Evolutionary conservation across 441 rosid genomes (phyloP), one percentile per base, ranked within the genome.

Genomic region (Arabidopsis lyrata): DNA sequence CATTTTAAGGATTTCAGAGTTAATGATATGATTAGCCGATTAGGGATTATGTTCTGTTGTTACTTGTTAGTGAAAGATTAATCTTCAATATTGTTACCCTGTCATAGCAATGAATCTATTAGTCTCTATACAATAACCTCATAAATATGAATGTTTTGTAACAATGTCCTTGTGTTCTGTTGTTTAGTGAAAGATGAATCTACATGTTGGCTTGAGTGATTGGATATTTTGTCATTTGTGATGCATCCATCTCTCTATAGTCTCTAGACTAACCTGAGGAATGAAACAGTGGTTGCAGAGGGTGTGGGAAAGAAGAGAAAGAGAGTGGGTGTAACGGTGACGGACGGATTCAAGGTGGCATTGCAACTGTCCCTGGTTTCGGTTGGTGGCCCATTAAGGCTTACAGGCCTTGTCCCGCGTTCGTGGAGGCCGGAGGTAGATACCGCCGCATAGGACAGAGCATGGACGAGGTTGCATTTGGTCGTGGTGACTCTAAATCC

Each of bases 371-470:
- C 36, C 96, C 96, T 0, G 99, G 99, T 27, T 95, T 95, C 50
- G 97, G 99, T 27, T 95, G 99, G 99, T 92, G 97, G 97, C 99
- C 98, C 1, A 90, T 90, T 68, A 95, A 95, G 87, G 99, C 96
- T 74, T 91, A 87, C 72, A 74, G 97, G 31, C 95, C 96, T 49
- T 91, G 97, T 65, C 95, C 97, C 22, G 95, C 87, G 10, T 89
- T 87, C 54, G 72, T 91, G 15, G 95, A 92, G 54, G 85, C 95
- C 38, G 97, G 97, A 15, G 95, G 97, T 42, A 75, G 97, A 81
- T 91, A 91, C 69, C 82, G 83, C 32, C 82, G 92, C 65, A 81
- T 65, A 2, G 96, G 97, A 1, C 98, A 94, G 80, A 90, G 91
- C 87, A 86, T 94, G 98, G 98, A 91, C 73, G 98, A 90, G 61